Evolutionary conservation across 2,329 filamentous ascomycete species (phyloP).

Genomic region (Sclerotinia sclerotiorum): DNA sequence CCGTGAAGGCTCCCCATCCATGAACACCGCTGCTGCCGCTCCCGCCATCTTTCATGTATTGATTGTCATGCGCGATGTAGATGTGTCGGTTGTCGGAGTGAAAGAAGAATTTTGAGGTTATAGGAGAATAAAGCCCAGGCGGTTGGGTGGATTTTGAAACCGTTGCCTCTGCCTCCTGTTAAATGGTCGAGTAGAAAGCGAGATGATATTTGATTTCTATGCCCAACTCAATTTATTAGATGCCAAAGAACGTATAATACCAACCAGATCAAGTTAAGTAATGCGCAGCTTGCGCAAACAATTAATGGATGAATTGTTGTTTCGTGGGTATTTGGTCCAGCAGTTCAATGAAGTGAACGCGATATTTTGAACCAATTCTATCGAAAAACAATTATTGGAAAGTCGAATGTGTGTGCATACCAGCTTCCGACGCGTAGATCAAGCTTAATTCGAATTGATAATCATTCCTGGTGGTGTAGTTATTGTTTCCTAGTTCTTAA

Average conservation of each 20-base stretch:
- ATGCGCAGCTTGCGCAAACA: conserved; percentile 21
- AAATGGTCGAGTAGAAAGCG: not conserved
- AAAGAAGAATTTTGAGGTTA: not conserved
- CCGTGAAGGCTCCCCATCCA: conserved; percentile 39
- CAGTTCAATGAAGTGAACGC: conserved; percentile 29
- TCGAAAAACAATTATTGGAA: conserved; percentile 29
- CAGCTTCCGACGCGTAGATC: conserved; percentile 39
- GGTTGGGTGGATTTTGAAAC: conserved; percentile 1
- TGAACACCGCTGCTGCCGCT: conserved; percentile 29
- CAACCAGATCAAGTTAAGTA: not conserved
- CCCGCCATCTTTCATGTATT: conserved; percentile 22
- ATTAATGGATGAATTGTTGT: conserved; percentile 25
- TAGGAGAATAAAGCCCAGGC: not conserved
- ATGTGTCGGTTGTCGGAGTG: not conserved
- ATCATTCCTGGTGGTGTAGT: conserved; percentile 32
- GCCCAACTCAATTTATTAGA: conserved; percentile 4
- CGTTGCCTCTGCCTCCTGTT: conserved; percentile 11
- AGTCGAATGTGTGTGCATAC: conserved; percentile 29
- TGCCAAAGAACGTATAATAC: not conserved
- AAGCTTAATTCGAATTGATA: conserved; percentile 36
- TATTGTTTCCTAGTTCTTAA: conserved; percentile 29
- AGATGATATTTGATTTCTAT: not conserved
- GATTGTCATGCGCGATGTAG: conserved; percentile 20
- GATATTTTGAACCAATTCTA: conserved; percentile 32
- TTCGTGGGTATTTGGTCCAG: conserved; percentile 18